Base-by-base conservation (phyloP, 495 filamentous ascomycete genomes). In the Choiromyces venosus region DNA sequence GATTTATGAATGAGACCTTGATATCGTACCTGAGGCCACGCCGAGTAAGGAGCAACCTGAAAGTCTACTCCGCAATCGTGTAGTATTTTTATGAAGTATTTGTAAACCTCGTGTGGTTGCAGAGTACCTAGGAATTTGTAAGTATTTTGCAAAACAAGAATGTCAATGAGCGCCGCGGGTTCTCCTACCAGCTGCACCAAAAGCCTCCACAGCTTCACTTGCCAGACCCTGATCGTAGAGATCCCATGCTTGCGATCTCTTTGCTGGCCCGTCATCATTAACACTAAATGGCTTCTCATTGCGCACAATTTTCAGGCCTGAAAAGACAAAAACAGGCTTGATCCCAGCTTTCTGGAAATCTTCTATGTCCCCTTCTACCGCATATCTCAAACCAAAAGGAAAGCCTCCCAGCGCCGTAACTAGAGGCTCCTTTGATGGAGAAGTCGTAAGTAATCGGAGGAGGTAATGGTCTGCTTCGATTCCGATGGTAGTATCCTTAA, bases 381-480 rank as follows among this genome's bases (percentile, higher is more conserved):
- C 89, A 40, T 82, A 82, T 79, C 88, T 85, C 71, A 94, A 83
- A 64, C 90, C 89, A 73, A 96, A 92, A 2, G 96, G 94, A 71
- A 92, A 87, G 65, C 96, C 96, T 37, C 94, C 96, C 21, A 98
- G 87, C 29, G 96, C 96, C 66, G 93, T 87, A 37, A 98, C 86
- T 29, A 99, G 88, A 35, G 94, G 92, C 79, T 99, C 96, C 70
- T 90, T 90, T 52, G 86, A 87, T 37, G 88, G 87, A 65, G 86
- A 83, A 68, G 88, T 86, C 80, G 88, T 86, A 79, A 94, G 87
- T 69, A 95, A 86, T 12, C 89, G 89, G 76, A 89, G 86, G 69
- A 98, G 87, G 83, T 94, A 99, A 83, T 95, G 89, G 37, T 91
- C 88, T 44, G 93, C 95, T 85, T 99, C 96, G 76, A 99, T 90